These are phyloP conservation scores for Sporisorium graminicola DNA, from an alignment of 1,284 basidiomycete genomes.

Conservation along the genomic window DNA sequence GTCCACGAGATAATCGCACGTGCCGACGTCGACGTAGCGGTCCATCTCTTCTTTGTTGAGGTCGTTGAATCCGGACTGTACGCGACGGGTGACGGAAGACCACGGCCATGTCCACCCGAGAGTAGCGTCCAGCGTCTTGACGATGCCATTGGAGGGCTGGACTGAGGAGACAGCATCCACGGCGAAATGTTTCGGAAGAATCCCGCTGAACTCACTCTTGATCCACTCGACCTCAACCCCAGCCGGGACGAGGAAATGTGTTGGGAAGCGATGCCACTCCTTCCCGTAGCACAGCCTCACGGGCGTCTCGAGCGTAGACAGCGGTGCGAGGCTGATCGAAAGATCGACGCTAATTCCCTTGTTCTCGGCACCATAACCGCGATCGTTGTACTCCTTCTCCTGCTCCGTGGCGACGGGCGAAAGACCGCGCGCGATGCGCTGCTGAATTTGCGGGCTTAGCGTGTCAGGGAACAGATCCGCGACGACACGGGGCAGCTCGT, in stretches of 20 bases:
- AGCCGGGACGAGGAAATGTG: slow-evolving; percentile 87
- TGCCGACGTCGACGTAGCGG: slow-evolving; percentile 77
- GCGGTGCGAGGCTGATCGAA: slow-evolving; percentile 24
- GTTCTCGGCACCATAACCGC: slow-evolving; percentile 34
- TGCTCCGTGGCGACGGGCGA: slow-evolving; percentile 35
- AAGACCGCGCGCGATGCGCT: slow-evolving; percentile 37
- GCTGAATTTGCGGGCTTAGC: slow-evolving; percentile 27
- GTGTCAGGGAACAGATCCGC: slow-evolving; percentile 31
- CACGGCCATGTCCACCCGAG: slow-evolving; percentile 71
- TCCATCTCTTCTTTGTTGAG: slow-evolving; percentile 83
- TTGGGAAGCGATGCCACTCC: slow-evolving; percentile 96
- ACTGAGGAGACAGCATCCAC: slow-evolving; percentile 14
- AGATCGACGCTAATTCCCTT: slow-evolving; percentile 33
- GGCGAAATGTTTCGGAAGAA: slow-evolving; percentile 85
- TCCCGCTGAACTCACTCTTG: slow-evolving; percentile 88
- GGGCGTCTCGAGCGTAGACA: slow-evolving; percentile 33
- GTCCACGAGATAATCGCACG: slow-evolving; percentile 66
- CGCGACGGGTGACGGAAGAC: slow-evolving; percentile 75
- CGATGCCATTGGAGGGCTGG: slow-evolving; percentile 7
- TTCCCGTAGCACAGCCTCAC: slow-evolving; percentile 82
- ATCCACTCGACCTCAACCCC: slow-evolving; percentile 86
- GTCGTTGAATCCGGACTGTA: slow-evolving; percentile 84
- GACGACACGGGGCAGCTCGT: slow-evolving; percentile 81
- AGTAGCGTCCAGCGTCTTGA: slow-evolving; percentile 61
- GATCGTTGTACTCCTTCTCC: slow-evolving; percentile 48